phyloP scores from a whole-genome alignment of 1,284 basidiomycete species.

The Ceratobasidium sp. region DNA sequence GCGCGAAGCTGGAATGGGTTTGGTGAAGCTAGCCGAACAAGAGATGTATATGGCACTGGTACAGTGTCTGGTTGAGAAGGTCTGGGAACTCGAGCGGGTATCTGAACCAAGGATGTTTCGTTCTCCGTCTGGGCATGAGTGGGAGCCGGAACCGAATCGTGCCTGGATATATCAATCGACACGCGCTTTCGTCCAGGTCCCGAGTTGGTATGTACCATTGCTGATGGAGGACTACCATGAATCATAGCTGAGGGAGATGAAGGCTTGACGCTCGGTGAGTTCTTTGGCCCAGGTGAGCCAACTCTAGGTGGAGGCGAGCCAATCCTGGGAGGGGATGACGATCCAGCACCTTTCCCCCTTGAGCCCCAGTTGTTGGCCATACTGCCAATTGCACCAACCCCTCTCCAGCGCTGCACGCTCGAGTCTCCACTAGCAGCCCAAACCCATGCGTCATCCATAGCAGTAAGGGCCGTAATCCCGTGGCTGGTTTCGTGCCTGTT shows the following conservation, averaged over 20 bases:
- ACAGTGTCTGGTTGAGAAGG: neutral
- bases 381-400: neutral
- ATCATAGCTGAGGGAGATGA: neutral
- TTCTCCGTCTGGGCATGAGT: neutral
- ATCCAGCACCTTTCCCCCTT: neutral
- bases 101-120: neutral
- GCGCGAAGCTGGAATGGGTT: constrained; percentile 18
- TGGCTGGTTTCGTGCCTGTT: constrained; percentile 1
- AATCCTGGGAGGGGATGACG: constrained; percentile 3
- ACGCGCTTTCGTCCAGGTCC: constrained; percentile 26
- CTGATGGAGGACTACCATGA: neutral
- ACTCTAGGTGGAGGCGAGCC: constrained; percentile 14
- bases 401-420: constrained; percentile 78
- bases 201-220: constrained; percentile 14
- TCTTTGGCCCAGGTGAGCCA: constrained; percentile 12
- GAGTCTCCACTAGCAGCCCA: constrained; percentile 92
- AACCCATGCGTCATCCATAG: constrained; percentile 83
- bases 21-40: constrained; percentile 29
- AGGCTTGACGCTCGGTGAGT: neutral
- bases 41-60: constrained; percentile 16
- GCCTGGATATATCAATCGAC: constrained; percentile 15
- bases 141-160: neutral
- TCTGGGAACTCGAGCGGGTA: constrained; percentile 6
- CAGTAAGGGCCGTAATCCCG: constrained; percentile 45
- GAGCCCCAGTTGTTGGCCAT: constrained; percentile 18